These are phyloP conservation scores for Cladosporium sp. DNA, from an alignment of 2,329 filamentous ascomycete species.

Conservation along the genomic window DNA sequence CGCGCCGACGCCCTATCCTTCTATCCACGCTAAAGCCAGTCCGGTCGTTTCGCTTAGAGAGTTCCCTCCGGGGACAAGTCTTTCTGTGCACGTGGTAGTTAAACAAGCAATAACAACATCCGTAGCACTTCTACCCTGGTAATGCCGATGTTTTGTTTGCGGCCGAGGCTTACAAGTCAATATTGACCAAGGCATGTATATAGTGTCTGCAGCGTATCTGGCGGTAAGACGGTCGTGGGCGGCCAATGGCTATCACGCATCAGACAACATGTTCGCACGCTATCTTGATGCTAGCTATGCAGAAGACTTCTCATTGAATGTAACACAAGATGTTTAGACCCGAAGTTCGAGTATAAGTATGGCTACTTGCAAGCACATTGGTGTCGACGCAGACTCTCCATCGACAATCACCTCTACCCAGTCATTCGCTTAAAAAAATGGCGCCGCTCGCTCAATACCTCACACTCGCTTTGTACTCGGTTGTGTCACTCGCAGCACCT, in stretches of 20 bases:
- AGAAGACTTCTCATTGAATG: neutral
- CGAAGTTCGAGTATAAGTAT: neutral
- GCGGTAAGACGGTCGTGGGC: neutral
- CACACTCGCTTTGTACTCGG: slow-evolving; percentile 20
- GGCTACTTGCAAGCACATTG: neutral
- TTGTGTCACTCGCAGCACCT: slow-evolving; percentile 18
- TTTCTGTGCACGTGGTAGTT: neutral
- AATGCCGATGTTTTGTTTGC: neutral
- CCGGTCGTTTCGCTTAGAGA: slow-evolving; percentile 6
- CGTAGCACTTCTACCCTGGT: neutral
- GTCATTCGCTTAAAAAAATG: slow-evolving; percentile 13
- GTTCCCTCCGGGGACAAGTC: neutral
- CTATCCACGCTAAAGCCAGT: neutral
- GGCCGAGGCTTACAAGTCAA: neutral
- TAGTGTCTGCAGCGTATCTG: neutral
- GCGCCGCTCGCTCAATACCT: slow-evolving; percentile 19
- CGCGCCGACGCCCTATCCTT: neutral
- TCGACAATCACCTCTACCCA: neutral
- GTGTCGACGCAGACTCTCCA: neutral
- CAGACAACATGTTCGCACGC: neutral
- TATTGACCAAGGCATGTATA: slow-evolving; percentile 2
- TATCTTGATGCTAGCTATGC: neutral
- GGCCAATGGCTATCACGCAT: neutral
- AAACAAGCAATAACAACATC: neutral
- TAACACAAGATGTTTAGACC: neutral